Evolutionary conservation across 192 early-diverging fungal genomes (phyloP).

Genomic region (Umbelopsis sp.): DNA sequence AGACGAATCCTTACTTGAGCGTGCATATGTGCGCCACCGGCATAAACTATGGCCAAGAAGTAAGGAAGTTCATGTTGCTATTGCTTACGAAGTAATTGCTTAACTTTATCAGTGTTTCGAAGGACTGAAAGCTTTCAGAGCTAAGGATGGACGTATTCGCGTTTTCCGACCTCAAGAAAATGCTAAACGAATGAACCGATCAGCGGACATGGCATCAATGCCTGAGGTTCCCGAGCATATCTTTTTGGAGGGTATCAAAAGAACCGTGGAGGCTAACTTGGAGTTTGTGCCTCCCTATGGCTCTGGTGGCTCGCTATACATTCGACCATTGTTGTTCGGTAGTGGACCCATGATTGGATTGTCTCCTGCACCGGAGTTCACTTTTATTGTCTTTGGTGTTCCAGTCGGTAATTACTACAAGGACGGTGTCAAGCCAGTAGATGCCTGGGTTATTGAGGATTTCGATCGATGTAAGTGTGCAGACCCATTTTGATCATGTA

Average conservation of each 20-base stretch:
- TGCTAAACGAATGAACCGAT: slow-evolving; percentile 59
- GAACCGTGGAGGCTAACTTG: slow-evolving; percentile 62
- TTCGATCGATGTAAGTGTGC: slow-evolving; percentile 64
- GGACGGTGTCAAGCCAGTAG: slow-evolving; percentile 61
- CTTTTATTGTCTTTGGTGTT: slow-evolving; percentile 64
- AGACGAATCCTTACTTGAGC: slow-evolving; percentile 55
- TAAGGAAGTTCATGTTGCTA: slow-evolving; percentile 25
- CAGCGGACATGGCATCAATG: slow-evolving; percentile 63
- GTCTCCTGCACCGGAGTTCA: slow-evolving; percentile 57
- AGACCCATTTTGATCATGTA: neutral
- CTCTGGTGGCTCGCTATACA: slow-evolving; percentile 68
- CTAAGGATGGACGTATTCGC: slow-evolving; percentile 67
- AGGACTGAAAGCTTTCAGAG: slow-evolving; percentile 79
- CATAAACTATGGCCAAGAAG: slow-evolving; percentile 76
- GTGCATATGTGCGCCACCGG: slow-evolving; percentile 69
- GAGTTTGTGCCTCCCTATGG: slow-evolving; percentile 77
- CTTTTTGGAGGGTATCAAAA: slow-evolving; percentile 63
- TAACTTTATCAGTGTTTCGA: slow-evolving; percentile 63
- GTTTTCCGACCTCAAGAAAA: slow-evolving; percentile 76
- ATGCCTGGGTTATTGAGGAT: slow-evolving; percentile 64
- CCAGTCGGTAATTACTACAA: slow-evolving; percentile 74
- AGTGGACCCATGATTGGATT: slow-evolving; percentile 69
- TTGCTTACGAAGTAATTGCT: neutral
- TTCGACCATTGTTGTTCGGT: slow-evolving; percentile 74
- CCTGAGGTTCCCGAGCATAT: slow-evolving; percentile 57